Base-by-base conservation (phyloP, 352 stramenopile species). In the Phytopythium cucurbitacearum region DNA sequence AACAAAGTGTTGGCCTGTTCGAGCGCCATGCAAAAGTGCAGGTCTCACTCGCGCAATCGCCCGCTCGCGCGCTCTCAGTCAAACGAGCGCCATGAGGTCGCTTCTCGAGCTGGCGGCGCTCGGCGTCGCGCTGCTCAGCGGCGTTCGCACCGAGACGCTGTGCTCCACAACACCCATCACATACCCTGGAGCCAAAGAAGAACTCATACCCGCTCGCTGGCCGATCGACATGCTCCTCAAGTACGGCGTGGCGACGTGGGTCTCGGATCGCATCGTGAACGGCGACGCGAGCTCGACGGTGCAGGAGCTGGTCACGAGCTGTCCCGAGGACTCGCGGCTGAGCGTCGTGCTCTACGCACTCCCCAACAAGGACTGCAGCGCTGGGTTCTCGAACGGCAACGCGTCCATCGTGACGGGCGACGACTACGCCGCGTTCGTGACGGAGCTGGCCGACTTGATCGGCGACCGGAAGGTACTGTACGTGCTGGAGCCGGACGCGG, bases 331-430 rank as follows among this genome's bases (percentile, higher is more conserved):
- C 33, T 60, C 61, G 3, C 63, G 71, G 3, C 53, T 81, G 32
- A 82, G 40, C 3, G 62, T 91, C 40, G 71, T 85, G 9, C 75
- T 92, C 3, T 90, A 92, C 50, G 82, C 73, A 12, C 62, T 92
- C 38, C 82, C 82, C 36, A 78, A 80, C 59, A 92, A 92, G 59
- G 82, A 92, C 57, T 92, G 82, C 55, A 57, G 65, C n/a, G 67
- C 64, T 12, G 61, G 64, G 2, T 71, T 71, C n/a, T 91, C 80
- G 40, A 67, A 56, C 1, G 64, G 46, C 0, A 50, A 61, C 5
- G 65, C 65, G 28, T 68, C 48, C 8, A 70, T 85, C 43, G 59
- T 58, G 33, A 84, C 64, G 44, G 64, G 67, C 0, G 65, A 51
- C 0, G 56, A 72, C 46, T 91, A 91, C 53, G 53, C 62, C 50